Evolutionary conservation across 2,329 filamentous ascomycete species (phyloP).

Genomic region (Pyricularia sp.): DNA sequence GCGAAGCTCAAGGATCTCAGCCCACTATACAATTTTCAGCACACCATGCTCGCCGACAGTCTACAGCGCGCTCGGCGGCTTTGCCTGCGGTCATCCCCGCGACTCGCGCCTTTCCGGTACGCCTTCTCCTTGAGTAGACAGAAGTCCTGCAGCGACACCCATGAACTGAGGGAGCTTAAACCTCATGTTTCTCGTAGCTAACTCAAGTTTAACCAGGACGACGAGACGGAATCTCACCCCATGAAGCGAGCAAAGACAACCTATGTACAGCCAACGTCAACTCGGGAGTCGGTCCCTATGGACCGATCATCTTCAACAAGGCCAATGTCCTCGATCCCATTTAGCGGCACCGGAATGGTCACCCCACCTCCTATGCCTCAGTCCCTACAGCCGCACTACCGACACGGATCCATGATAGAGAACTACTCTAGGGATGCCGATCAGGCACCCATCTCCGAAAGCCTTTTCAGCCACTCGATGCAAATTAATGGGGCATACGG

Average conservation of each 20-base stretch:
- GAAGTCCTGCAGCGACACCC: neutral
- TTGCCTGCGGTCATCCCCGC: neutral
- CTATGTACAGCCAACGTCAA: neutral
- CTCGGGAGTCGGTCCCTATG: neutral
- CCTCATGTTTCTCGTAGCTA: neutral
- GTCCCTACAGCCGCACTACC: neutral
- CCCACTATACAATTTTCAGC: neutral
- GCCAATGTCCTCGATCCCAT: conserved; percentile 1
- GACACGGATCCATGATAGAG: neutral
- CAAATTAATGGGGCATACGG: neutral
- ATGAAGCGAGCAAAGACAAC: conserved; percentile 6
- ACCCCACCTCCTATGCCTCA: conserved; percentile 1
- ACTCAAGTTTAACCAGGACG: neutral
- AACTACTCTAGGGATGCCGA: neutral
- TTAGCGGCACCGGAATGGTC: conserved; percentile 2
- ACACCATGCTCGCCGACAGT: neutral
- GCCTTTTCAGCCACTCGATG: neutral
- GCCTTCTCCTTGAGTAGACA: neutral
- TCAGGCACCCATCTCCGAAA: neutral
- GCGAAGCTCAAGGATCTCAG: neutral
- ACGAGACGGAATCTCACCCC: neutral
- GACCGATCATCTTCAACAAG: conserved; percentile 1
- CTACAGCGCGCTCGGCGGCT: neutral
- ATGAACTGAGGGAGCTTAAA: neutral
- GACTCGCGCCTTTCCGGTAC: neutral